Conservation (phyloP, 331 rosid species). For the Phaseolus coccineus region DNA sequence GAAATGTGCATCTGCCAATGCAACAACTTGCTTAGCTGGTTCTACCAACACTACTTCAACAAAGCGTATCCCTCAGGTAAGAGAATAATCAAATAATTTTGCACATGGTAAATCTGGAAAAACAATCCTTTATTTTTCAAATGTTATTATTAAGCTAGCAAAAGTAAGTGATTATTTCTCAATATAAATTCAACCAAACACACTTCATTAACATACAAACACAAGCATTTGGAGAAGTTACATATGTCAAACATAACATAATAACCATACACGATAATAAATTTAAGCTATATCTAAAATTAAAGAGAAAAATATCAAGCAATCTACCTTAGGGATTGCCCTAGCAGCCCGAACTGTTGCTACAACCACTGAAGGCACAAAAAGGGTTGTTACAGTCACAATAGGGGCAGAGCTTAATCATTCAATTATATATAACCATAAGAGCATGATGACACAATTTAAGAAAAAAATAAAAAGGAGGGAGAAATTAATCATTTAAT, state of each 20-base stretch:
- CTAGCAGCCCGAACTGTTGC: conserved; percentile 93
- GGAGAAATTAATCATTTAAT: conserved; percentile 25
- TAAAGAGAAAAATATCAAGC: not conserved
- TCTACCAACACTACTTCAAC: conserved; percentile 80
- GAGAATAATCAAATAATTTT: conserved; percentile 35
- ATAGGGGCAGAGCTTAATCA: conserved; percentile 6
- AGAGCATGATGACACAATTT: conserved; percentile 21
- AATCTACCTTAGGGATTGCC: conserved; percentile 84
- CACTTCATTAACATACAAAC: conserved; percentile 31
- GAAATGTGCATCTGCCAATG: conserved; percentile 92
- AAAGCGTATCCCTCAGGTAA: conserved; percentile 90
- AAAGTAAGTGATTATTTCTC: not conserved
- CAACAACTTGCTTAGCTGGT: conserved; percentile 84
- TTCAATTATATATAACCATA: conserved; percentile 5
- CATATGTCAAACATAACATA: not conserved
- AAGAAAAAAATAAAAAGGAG: not conserved
- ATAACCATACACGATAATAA: conserved; percentile 18
- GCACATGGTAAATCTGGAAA: not conserved
- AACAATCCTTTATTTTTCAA: not conserved
- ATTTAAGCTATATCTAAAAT: not conserved
- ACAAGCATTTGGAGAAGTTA: not conserved
- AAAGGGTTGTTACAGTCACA: not conserved
- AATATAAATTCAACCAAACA: not conserved
- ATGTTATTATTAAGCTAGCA: not conserved
- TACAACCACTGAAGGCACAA: conserved; percentile 65